Evolutionary conservation across 148 eudicot species (phyloP).

Genomic region (Heliamphora exappendiculata): DNA sequence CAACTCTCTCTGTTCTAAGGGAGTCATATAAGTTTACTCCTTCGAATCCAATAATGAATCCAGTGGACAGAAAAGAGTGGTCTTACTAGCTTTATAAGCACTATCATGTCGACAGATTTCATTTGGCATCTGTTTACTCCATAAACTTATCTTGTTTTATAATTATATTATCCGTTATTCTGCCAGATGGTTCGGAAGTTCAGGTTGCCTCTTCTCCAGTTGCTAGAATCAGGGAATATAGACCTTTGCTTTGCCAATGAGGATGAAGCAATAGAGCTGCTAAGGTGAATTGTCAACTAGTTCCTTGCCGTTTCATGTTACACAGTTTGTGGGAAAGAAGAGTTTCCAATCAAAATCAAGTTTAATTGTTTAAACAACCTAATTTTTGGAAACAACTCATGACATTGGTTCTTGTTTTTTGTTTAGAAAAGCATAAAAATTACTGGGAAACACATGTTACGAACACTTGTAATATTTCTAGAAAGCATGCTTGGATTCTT

Average conservation of each 20-base stretch:
- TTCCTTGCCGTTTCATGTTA: neutral
- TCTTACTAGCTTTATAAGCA: neutral
- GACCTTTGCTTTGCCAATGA: conserved; percentile 99
- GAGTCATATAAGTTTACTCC: neutral
- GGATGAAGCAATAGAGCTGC: conserved; percentile 86
- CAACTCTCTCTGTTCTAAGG: neutral
- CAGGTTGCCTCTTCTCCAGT: conserved; percentile 49
- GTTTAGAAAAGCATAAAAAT: neutral
- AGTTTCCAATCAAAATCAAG: neutral
- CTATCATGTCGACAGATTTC: neutral
- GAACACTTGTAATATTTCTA: neutral
- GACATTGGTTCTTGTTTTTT: neutral
- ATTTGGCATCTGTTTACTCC: neutral
- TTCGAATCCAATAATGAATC: neutral
- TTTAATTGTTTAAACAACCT: neutral
- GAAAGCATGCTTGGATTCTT: neutral
- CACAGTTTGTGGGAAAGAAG: neutral
- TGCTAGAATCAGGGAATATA: conserved; percentile 73
- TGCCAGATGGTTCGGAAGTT: conserved; percentile 80
- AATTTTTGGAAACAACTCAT: neutral
- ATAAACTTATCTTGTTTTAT: neutral
- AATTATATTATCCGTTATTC: neutral
- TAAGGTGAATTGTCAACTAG: conserved; percentile 42
- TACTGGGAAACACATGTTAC: neutral
- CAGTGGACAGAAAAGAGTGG: neutral